A percentile compares a stretch with the other conserved stretches of the same genome.
These are phyloP conservation scores for Populus ilicifolia DNA, from an alignment of 345 rosid species.

Conservation along the genomic window DNA sequence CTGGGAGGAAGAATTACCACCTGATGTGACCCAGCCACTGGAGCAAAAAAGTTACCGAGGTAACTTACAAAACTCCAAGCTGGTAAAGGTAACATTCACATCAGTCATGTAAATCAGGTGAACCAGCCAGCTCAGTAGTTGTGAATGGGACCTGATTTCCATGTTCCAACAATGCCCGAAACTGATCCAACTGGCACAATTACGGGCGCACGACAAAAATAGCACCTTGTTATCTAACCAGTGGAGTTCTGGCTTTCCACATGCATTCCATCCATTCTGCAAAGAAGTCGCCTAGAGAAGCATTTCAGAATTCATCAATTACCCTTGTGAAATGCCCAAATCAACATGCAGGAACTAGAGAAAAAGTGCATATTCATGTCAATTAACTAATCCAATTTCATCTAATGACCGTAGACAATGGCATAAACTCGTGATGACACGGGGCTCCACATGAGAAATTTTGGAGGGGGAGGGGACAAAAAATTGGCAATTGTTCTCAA, in stretches of 20 bases:
- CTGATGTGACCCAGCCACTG: not conserved
- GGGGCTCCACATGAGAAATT: not conserved
- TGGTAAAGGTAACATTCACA: not conserved
- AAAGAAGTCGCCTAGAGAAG: not conserved
- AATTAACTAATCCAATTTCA: not conserved
- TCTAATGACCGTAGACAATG: not conserved
- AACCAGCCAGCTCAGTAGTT: not conserved
- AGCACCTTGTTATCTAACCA: not conserved
- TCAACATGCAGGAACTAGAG: not conserved
- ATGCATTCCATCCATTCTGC: not conserved
- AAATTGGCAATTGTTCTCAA: not conserved
- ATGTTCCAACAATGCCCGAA: not conserved
- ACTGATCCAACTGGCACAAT: not conserved
- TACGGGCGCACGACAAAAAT: not conserved
- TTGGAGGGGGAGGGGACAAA: not conserved
- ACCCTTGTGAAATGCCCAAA: not conserved
- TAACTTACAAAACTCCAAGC: not conserved
- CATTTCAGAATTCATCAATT: not conserved
- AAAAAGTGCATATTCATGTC: not conserved
- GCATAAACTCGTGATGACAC: not conserved
- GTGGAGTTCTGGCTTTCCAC: not conserved
- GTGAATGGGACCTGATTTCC: not conserved
- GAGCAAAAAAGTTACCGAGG: not conserved
- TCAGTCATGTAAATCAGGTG: not conserved
- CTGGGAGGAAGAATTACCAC: not conserved